phyloP scores from a whole-genome alignment of 306 rosid species.

The Cucurbita moschata region DNA sequence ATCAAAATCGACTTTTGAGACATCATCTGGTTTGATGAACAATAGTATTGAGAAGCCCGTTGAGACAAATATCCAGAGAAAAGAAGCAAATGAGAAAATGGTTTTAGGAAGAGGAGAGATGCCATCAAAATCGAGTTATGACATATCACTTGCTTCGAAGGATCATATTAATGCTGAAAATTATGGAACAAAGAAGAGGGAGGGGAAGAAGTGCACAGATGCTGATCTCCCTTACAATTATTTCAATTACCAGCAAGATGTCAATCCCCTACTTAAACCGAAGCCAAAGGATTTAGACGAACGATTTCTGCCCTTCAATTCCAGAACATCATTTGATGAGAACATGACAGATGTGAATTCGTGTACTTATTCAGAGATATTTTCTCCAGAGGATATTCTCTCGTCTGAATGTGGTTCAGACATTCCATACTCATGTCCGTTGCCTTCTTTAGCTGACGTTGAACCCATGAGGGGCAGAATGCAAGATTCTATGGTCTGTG shows the following conservation, averaged over 20 bases:
- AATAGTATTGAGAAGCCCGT: constrained; percentile 24
- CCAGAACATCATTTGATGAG: constrained; percentile 27
- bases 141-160: constrained; percentile 18
- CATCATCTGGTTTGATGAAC: constrained; percentile 21
- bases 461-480: constrained; percentile 16
- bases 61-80: constrained; percentile 24
- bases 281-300: constrained; percentile 24
- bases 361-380: constrained; percentile 30
- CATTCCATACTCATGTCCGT: constrained; percentile 32
- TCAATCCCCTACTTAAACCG: constrained; percentile 32
- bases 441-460: constrained; percentile 19
- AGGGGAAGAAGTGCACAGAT: constrained; percentile 15
- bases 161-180: constrained; percentile 15
- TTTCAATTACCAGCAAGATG: constrained; percentile 19
- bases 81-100: constrained; percentile 20
- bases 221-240: constrained; percentile 18
- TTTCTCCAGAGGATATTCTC: constrained; percentile 26
- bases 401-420: constrained; percentile 27
- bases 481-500: constrained; percentile 11
- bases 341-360: constrained; percentile 22
- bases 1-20: constrained; percentile 17
- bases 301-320: constrained; percentile 15
- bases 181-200: constrained; percentile 22
- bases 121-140: constrained; percentile 21
- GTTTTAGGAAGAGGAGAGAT: constrained; percentile 15